Evolutionary conservation across 2,329 filamentous ascomycete species (phyloP), one percentile per base, ranked within the genome.

Genomic region (Didymosphaeria variabile): DNA sequence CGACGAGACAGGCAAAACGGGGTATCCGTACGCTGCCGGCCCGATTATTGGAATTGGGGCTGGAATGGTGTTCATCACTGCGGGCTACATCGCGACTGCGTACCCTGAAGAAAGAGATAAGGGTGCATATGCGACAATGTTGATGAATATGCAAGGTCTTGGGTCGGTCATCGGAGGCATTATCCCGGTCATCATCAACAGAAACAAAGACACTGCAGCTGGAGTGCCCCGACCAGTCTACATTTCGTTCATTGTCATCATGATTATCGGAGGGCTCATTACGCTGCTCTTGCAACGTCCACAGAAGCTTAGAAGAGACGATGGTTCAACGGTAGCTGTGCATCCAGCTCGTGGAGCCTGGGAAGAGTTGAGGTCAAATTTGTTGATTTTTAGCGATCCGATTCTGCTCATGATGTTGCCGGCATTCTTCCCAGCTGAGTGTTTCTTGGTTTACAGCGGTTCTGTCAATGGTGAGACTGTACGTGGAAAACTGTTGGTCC

Each of bases 31-130:
- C 52, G 70, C 70, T 15, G 62, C 71, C 13, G 73, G 72, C 2
- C 69, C 69, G 8, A 73, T 74, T 19, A 74, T 75, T 29, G 73
- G 73, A 3, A 74, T 75, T 52, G 70, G 71, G 19, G 73, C 73
- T 17, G 73, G 73, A 21, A 72, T 74, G 71, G 70, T 75, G 0
- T 74, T 74, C 50, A 73, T 74, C 54, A 73, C 72, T 17, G 71
- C 71, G 2, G 72, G 72, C 5, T 75, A 75, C 46, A 67, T 74
- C 29, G 64, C 70, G 2, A 75, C 71, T 6, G 71, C 67, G 8
- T 75, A 75, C 55, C 70, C 72, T 1, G 72, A 75, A 60, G 72
- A 75, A 47, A 67, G 59, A 34, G 72, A 74, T 15, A 72, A 73
- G 55, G 71, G 72, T 10, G 67, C 68, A 8, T 74, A 70, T 51